Percentiles rank a stretch among this genome's conserved stretches.
These are phyloP conservation scores for Plasmodium billcollinsi DNA, from an alignment of 169 alveolate genomes.

Conservation along the genomic window DNA sequence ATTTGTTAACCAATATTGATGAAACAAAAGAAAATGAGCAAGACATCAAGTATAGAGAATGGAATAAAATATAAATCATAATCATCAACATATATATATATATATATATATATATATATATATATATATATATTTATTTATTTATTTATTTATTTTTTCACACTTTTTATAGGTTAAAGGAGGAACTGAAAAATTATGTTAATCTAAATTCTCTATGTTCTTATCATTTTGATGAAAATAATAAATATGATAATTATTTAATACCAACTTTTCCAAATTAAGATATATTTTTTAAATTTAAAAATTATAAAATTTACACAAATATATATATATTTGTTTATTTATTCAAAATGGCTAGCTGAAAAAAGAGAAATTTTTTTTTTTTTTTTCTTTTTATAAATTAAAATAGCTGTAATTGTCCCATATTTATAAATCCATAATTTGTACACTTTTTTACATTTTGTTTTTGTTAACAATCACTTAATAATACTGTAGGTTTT, in stretches of 20 bases:
- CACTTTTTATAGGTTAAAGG: constrained; percentile 40
- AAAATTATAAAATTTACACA: too few species aligned
- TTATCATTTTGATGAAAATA: constrained; percentile 62
- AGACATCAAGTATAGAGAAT: constrained; percentile 18
- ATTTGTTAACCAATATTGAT: constrained; percentile 37
- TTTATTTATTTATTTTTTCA: neutral
- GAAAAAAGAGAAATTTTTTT: neutral
- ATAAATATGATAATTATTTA: constrained; percentile 33
- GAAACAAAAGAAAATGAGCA: constrained; percentile 57
- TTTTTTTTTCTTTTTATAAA: neutral
- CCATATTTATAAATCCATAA: too few species aligned
- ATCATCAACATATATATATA: too few species aligned
- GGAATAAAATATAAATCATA: neutral
- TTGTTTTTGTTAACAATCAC: constrained; percentile 19
- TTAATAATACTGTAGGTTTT: constrained; percentile 46
- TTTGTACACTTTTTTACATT: too few species aligned
- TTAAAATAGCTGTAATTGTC: neutral
- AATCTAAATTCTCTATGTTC: constrained; percentile 47
- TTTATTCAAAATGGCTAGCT: neutral
- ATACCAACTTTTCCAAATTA: constrained; percentile 64
- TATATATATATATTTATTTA: neutral
- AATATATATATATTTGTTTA: neutral
- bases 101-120: neutral
- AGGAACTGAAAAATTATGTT: constrained; percentile 55
- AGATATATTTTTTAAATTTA: neutral